These are phyloP conservation scores for Sclerotinia subarctica DNA, from an alignment of 2,329 filamentous ascomycete species.

Conservation along the genomic window DNA sequence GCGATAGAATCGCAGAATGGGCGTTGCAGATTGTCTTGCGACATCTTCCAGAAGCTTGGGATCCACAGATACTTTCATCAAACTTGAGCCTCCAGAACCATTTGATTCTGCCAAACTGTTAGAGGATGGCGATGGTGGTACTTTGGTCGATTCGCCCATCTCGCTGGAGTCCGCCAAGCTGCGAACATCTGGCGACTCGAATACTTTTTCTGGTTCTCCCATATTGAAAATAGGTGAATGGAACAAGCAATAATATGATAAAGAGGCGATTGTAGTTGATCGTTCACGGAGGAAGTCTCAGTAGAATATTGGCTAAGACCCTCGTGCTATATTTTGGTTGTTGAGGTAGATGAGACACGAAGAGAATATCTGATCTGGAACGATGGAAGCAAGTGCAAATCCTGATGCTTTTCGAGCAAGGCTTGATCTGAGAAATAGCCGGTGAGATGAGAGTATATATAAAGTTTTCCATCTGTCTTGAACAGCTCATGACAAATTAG, in stretches of 20 bases:
- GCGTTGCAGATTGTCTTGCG: conserved; percentile 10
- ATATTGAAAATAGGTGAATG: neutral
- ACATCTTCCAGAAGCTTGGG: conserved; percentile 9
- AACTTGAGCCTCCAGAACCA: conserved; percentile 1
- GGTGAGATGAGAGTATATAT: neutral
- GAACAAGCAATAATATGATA: neutral
- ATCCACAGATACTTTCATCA: conserved; percentile 13
- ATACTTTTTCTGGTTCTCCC: conserved; percentile 3
- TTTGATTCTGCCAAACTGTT: neutral
- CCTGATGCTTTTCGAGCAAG: neutral
- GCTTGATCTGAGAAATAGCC: neutral
- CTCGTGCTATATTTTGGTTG: neutral
- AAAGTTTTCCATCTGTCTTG: neutral
- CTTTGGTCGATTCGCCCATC: neutral
- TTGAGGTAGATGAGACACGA: no score
- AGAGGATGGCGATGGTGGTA: neutral
- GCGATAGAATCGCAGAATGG: conserved; percentile 8
- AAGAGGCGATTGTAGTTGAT: neutral
- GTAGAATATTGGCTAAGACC: no score
- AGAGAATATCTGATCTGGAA: neutral
- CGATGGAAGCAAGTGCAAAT: neutral
- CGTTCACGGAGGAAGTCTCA: neutral
- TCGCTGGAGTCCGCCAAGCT: conserved; percentile 1
- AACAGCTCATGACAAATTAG: neutral
- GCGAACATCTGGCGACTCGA: neutral